Conservation (phyloP, 2,329 filamentous ascomycete genomes). For the Botryosphaeria agaves region DNA sequence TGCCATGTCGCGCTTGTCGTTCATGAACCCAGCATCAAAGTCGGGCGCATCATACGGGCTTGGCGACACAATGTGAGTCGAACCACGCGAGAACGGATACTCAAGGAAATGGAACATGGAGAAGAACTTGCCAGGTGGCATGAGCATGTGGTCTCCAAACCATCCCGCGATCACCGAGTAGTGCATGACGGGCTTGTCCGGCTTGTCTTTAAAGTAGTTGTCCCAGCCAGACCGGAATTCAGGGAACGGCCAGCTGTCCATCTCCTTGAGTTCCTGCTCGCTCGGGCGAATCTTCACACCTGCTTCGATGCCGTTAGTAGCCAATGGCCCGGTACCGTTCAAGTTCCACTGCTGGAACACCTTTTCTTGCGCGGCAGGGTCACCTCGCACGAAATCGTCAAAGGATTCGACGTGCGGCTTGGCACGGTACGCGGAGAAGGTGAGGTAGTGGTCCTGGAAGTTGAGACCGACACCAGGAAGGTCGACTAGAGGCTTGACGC, state of each 20-base stretch:
- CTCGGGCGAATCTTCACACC: conserved; percentile 64
- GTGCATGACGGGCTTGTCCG: conserved; percentile 77
- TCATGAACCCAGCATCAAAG: conserved; percentile 74
- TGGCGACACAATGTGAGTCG: conserved; percentile 51
- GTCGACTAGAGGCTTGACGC: conserved; percentile 51
- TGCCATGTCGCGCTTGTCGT: conserved; percentile 68
- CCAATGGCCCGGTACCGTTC: conserved; percentile 60
- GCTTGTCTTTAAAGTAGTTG: conserved; percentile 69
- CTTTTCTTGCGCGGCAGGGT: conserved; percentile 52
- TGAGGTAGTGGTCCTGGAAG: conserved; percentile 63
- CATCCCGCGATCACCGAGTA: conserved; percentile 55
- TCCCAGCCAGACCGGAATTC: conserved; percentile 64
- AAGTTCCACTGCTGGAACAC: conserved; percentile 64
- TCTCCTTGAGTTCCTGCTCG: conserved; percentile 46
- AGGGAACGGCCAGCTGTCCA: conserved; percentile 56
- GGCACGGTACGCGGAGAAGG: conserved; percentile 52
- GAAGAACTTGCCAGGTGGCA: conserved; percentile 65
- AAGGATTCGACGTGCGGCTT: conserved; percentile 64
- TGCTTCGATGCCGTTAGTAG: conserved; percentile 66
- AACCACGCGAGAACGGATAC: conserved; percentile 60
- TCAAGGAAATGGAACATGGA: conserved; percentile 72
- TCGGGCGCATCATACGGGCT: conserved; percentile 59
- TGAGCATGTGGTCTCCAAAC: conserved; percentile 31
- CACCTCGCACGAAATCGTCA: conserved; percentile 62
- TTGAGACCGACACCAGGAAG: conserved; percentile 59